Evolutionary conservation across 257 asterid genomes (phyloP).

Genomic region (Jasminum sambac): DNA sequence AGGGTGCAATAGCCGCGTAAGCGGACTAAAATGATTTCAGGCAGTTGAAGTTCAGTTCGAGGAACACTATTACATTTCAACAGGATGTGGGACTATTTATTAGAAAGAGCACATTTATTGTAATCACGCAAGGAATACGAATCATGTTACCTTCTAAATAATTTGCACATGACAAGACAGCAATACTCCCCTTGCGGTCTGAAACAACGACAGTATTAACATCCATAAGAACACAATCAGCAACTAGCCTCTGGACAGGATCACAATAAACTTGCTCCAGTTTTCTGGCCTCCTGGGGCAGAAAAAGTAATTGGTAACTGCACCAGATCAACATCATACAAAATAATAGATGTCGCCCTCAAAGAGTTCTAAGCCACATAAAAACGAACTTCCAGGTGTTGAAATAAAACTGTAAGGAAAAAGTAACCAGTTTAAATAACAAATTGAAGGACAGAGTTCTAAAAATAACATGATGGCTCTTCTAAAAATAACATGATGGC

Average conservation of each 20-base stretch:
- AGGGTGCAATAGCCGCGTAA: neutral
- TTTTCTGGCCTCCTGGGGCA: conserved; percentile 69
- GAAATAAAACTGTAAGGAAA: conserved; percentile 15
- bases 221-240: conserved; percentile 90
- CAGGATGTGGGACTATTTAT: neutral
- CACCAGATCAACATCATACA: conserved; percentile 16
- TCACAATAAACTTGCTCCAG: conserved; percentile 86
- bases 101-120: neutral
- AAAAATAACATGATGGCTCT: neutral
- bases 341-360: conserved; percentile 8
- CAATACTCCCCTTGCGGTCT: conserved; percentile 82
- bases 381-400: conserved; percentile 14
- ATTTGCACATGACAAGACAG: conserved; percentile 74
- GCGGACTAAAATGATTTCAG: neutral
- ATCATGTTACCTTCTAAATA: conserved; percentile 61
- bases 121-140: neutral
- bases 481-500: neutral
- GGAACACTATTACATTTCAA: neutral
- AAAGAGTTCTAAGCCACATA: conserved; percentile 12
- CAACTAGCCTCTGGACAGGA: conserved; percentile 93
- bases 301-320: conserved; percentile 24
- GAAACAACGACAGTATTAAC: conserved; percentile 86
- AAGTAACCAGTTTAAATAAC: conserved; percentile 5
- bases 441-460: neutral
- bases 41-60: neutral